Conservation (phyloP, 2,329 filamentous ascomycete genomes). For the Ustulina deusta region DNA sequence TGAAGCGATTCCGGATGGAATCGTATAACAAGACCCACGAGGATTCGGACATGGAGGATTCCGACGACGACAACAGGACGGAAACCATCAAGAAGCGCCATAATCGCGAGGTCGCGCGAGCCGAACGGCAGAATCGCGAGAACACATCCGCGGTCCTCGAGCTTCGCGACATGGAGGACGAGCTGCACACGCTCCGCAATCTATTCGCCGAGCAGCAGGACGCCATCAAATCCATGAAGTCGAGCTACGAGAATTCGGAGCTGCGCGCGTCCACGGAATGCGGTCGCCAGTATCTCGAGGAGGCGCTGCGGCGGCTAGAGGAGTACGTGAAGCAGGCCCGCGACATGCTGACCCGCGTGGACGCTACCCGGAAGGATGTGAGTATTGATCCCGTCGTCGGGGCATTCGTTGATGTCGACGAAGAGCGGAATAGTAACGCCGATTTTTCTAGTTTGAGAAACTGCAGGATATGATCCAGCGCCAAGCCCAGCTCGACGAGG, state of each 20-base stretch:
- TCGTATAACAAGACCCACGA: slow-evolving; percentile 62
- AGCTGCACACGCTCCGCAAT: slow-evolving; percentile 67
- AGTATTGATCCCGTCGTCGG: too few relatives aligned
- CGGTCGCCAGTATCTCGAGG: slow-evolving; percentile 64
- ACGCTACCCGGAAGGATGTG: slow-evolving; percentile 68
- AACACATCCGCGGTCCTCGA: slow-evolving; percentile 73
- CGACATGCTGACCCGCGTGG: slow-evolving; percentile 70
- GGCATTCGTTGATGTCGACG: not conserved
- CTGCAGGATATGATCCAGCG: slow-evolving; percentile 75
- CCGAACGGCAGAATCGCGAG: slow-evolving; percentile 70
- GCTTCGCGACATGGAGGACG: slow-evolving; percentile 73
- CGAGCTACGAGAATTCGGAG: slow-evolving; percentile 57
- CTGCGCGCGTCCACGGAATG: slow-evolving; percentile 57
- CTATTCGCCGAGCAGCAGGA: slow-evolving; percentile 69
- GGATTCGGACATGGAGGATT: slow-evolving; percentile 54
- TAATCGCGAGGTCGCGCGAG: slow-evolving; percentile 55
- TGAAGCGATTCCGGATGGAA: slow-evolving; percentile 71
- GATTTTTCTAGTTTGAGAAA: slow-evolving; percentile 65
- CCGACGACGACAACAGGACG: slow-evolving; percentile 57
- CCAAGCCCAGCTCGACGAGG: slow-evolving; percentile 74
- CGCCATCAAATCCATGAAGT: slow-evolving; percentile 62
- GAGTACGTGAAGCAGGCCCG: slow-evolving; percentile 66
- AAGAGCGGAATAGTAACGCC: not conserved
- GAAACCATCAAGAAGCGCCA: slow-evolving; percentile 59
- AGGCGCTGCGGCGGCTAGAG: slow-evolving; percentile 64